These are phyloP conservation scores for Lichtheimia hyalospora DNA, from an alignment of 371 early-diverging fungal genomes.

Conservation along the genomic window DNA sequence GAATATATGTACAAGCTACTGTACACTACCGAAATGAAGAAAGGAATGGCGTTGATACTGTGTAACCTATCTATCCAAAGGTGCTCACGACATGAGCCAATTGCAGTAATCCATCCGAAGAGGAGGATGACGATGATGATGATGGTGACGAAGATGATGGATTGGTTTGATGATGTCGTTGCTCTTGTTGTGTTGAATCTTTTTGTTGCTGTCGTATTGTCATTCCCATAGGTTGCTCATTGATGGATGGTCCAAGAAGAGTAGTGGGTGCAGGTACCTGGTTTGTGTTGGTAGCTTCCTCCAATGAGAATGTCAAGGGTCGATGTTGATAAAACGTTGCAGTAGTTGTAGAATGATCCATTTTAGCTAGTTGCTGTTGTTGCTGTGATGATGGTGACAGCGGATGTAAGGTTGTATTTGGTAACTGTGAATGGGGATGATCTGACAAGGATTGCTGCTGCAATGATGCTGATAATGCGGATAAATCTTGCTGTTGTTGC, in stretches of 20 bases:
- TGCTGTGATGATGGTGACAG: background rate
- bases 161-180: constrained; percentile 2
- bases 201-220: background rate
- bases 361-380: background rate
- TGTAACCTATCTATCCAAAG: constrained; percentile 12
- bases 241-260: constrained; percentile 7
- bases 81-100: constrained; percentile 24
- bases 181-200: background rate
- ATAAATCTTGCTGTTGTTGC: background rate
- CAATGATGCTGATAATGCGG: too few species aligned
- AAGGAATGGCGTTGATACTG: too few species aligned
- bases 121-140: background rate
- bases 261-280: constrained; percentile 3
- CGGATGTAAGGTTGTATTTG: background rate
- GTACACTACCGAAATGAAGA: background rate
- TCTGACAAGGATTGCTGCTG: too few species aligned
- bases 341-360: background rate
- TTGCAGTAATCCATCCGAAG: constrained; percentile 14
- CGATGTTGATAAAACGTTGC: constrained; percentile 19
- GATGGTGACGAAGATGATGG: background rate
- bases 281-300: background rate
- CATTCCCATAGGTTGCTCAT: constrained; percentile 1
- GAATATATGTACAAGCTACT: background rate
- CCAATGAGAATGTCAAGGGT: constrained; percentile 13
- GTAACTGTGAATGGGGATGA: too few species aligned